phyloP scores from a whole-genome alignment of 169 alveolate genomes.

The Plasmodium gallinaceum region DNA sequence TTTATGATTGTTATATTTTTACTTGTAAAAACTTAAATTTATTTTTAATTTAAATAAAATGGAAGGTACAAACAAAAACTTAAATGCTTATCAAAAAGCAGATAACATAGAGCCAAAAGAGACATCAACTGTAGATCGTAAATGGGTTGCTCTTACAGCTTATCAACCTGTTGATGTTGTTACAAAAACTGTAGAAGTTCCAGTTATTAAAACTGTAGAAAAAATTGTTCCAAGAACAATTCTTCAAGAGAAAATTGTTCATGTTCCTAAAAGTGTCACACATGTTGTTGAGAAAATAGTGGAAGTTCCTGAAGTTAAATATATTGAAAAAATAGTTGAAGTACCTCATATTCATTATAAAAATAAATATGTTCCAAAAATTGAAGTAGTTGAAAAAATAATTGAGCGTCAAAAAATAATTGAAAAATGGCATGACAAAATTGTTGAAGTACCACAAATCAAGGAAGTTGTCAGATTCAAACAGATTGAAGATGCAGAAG shows the following conservation, averaged over 20 bases:
- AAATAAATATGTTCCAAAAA: slow-evolving; percentile 88
- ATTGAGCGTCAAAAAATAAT: slow-evolving; percentile 88
- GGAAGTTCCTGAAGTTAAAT: slow-evolving; percentile 91
- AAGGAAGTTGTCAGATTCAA: slow-evolving; percentile 91
- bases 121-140: slow-evolving; percentile 71
- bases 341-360: slow-evolving; percentile 90
- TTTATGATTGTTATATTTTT: not conserved
- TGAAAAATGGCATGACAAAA: slow-evolving; percentile 90
- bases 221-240: slow-evolving; percentile 86
- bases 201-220: slow-evolving; percentile 87
- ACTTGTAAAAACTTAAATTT: slow-evolving; percentile 3
- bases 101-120: slow-evolving; percentile 81
- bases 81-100: slow-evolving; percentile 75
- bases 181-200: slow-evolving; percentile 87
- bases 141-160: slow-evolving; percentile 91
- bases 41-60: slow-evolving; percentile 32
- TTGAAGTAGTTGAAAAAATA: slow-evolving; percentile 89
- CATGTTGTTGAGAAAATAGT: slow-evolving; percentile 91
- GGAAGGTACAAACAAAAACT: slow-evolving; percentile 77
- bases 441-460: slow-evolving; percentile 90
- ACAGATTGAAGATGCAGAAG: slow-evolving; percentile 90
- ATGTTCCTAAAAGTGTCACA: slow-evolving; percentile 90
- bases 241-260: slow-evolving; percentile 88
- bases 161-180: slow-evolving; percentile 92
- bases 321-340: slow-evolving; percentile 89